A percentile compares a stretch with the other conserved stretches of the same genome.
phyloP scores from a whole-genome alignment of 495 filamentous ascomycete species.

The Lichina pygmaea region DNA sequence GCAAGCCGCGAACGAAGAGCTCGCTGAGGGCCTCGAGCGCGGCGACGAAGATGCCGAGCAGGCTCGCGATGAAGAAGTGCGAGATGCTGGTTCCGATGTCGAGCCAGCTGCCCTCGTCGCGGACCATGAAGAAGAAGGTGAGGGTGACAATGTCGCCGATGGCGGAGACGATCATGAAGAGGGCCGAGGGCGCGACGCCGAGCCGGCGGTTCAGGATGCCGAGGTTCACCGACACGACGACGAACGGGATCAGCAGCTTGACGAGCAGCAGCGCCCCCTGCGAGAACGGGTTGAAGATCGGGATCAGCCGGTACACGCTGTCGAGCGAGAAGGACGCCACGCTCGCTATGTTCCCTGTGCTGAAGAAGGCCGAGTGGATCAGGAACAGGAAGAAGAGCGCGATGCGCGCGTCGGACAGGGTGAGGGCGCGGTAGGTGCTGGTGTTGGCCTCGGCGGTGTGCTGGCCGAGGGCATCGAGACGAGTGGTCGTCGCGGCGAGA shows the following conservation, averaged over 20 bases:
- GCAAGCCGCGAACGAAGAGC: slow-evolving; percentile 56
- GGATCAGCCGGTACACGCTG: slow-evolving; percentile 71
- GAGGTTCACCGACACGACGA: slow-evolving; percentile 73
- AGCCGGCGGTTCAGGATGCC: slow-evolving; percentile 75
- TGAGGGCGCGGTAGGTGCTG: slow-evolving; percentile 35
- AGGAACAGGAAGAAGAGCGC: slow-evolving; percentile 88
- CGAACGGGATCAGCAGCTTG: slow-evolving; percentile 86
- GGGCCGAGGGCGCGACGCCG: slow-evolving; percentile 52
- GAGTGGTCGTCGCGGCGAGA: neutral
- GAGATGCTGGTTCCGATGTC: slow-evolving; percentile 93
- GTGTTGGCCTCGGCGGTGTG: slow-evolving; percentile 5
- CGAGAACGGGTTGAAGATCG: slow-evolving; percentile 79
- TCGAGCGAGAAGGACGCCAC: slow-evolving; percentile 87
- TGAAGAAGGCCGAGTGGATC: slow-evolving; percentile 89
- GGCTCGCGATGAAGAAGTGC: slow-evolving; percentile 77
- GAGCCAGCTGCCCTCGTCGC: slow-evolving; percentile 87
- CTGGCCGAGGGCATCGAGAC: neutral
- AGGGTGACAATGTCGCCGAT: slow-evolving; percentile 80
- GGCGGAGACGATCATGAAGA: slow-evolving; percentile 90
- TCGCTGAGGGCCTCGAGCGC: slow-evolving; percentile 67
- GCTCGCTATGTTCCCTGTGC: slow-evolving; percentile 87
- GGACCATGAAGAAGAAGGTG: slow-evolving; percentile 94
- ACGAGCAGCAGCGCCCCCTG: slow-evolving; percentile 71
- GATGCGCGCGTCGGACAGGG: slow-evolving; percentile 57
- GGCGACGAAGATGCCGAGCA: slow-evolving; percentile 75